These are phyloP conservation scores for Colletotrichum melonis DNA, from an alignment of 2,329 filamentous ascomycete species.

Conservation along the genomic window DNA sequence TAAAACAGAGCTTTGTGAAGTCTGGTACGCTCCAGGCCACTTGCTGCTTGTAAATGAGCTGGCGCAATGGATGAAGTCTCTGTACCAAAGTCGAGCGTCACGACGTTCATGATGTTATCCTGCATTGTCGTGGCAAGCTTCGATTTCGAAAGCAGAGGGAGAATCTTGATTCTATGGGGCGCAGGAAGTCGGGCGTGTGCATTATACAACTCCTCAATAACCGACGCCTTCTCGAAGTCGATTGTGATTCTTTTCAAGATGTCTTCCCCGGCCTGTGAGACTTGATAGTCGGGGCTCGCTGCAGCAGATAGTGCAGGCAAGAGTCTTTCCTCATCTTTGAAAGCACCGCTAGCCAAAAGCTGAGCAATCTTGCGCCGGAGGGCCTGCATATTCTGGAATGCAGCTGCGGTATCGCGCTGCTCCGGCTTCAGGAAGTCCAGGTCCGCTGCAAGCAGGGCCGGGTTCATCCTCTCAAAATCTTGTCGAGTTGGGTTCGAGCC, in stretches of 20 bases:
- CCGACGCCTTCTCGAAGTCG: slow-evolving; percentile 74
- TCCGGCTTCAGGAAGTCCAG: slow-evolving; percentile 76
- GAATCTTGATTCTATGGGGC: slow-evolving; percentile 80
- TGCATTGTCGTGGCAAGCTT: slow-evolving; percentile 77
- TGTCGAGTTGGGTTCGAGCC: slow-evolving; percentile 38
- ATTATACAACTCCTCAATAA: slow-evolving; percentile 75
- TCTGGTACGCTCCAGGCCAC: slow-evolving; percentile 80
- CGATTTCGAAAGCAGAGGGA: slow-evolving; percentile 82
- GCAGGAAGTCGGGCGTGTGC: slow-evolving; percentile 81
- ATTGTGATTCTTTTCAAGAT: slow-evolving; percentile 83
- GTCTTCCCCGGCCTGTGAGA: slow-evolving; percentile 89
- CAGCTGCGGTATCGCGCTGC: slow-evolving; percentile 52
- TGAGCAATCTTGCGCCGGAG: slow-evolving; percentile 70
- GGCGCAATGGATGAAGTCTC: slow-evolving; percentile 28
- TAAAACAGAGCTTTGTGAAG: slow-evolving; percentile 85
- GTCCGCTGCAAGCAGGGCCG: slow-evolving; percentile 74
- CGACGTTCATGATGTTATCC: slow-evolving; percentile 74
- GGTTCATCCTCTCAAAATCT: slow-evolving; percentile 39
- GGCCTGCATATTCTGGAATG: slow-evolving; percentile 53
- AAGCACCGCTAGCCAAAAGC: slow-evolving; percentile 86
- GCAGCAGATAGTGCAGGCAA: slow-evolving; percentile 86
- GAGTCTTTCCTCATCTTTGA: slow-evolving; percentile 85
- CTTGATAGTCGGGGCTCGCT: slow-evolving; percentile 82
- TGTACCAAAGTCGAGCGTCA: slow-evolving; percentile 69
- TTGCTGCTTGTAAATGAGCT: slow-evolving; percentile 50